phyloP scores from a whole-genome alignment of 345 rosid genomes.

The Sisymbrium altissimum region DNA sequence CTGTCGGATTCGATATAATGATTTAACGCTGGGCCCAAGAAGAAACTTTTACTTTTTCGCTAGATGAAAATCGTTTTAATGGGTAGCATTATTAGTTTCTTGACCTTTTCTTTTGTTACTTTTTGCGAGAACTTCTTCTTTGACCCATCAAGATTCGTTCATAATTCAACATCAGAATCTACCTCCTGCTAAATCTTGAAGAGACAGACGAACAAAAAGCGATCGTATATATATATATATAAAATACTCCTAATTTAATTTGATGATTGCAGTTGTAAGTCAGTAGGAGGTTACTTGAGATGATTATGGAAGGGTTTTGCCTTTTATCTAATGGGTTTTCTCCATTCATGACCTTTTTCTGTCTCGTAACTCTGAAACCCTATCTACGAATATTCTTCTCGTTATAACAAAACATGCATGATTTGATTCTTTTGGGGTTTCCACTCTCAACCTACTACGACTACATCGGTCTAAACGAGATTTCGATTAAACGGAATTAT shows the following conservation, averaged over 20 bases:
- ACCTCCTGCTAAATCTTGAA: background rate
- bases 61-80: background rate
- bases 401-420: background rate
- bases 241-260: background rate
- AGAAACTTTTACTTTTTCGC: background rate
- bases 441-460: background rate
- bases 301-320: background rate
- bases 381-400: background rate
- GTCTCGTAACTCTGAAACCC: background rate
- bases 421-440: background rate
- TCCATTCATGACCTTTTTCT: background rate
- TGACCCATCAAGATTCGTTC: background rate
- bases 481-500: background rate
- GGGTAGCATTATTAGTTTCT: background rate
- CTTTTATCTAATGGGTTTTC: background rate
- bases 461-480: background rate
- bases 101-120: background rate
- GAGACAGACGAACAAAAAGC: background rate
- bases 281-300: background rate
- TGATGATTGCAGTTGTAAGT: background rate
- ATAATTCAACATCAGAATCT: conserved; percentile 1
- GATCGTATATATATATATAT: background rate
- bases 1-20: background rate
- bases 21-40: background rate
- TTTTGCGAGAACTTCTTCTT: background rate